A percentile compares a stretch with the other conserved stretches of the same genome.
Evolutionary conservation across 225 moss, liverwort and hornwort genomes (phyloP).

Genomic region (Straminergon stramineum): DNA sequence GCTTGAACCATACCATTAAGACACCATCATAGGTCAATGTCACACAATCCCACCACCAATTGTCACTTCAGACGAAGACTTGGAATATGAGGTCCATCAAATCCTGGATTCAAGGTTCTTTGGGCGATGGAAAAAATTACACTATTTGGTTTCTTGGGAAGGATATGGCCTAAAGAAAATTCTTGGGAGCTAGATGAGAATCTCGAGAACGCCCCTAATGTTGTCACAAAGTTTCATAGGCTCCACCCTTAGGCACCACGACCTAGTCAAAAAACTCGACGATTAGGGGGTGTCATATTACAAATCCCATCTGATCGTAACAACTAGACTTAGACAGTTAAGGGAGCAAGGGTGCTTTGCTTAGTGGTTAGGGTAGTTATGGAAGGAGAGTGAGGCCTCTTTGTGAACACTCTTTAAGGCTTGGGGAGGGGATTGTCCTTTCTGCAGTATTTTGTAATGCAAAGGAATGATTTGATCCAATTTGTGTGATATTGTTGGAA

Average conservation of each 20-base stretch:
- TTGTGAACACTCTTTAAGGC: too few relatives aligned
- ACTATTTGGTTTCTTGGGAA: not conserved
- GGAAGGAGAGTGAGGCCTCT: too few relatives aligned
- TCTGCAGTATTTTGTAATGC: too few relatives aligned
- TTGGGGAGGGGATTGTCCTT: too few relatives aligned
- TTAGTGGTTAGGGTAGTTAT: too few relatives aligned
- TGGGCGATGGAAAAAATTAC: not conserved
- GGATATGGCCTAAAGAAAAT: not conserved
- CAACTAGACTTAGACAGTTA: too few relatives aligned
- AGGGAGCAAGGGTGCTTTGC: too few relatives aligned
- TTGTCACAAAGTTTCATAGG: not conserved
- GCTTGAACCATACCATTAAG: not conserved
- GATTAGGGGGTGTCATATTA: not conserved
- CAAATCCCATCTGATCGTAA: accelerated
- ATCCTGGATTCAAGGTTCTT: not conserved
- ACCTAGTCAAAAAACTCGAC: not conserved
- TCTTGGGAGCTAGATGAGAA: not conserved
- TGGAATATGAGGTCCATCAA: not conserved
- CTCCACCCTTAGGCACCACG: not conserved
- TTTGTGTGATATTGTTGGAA: too few relatives aligned
- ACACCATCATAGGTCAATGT: not conserved
- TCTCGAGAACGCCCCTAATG: not conserved
- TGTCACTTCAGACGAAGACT: not conserved
- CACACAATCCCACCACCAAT: not conserved
- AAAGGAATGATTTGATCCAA: too few relatives aligned